Base-by-base conservation (phyloP, 306 rosid genomes). In the Myrica gale region DNA sequence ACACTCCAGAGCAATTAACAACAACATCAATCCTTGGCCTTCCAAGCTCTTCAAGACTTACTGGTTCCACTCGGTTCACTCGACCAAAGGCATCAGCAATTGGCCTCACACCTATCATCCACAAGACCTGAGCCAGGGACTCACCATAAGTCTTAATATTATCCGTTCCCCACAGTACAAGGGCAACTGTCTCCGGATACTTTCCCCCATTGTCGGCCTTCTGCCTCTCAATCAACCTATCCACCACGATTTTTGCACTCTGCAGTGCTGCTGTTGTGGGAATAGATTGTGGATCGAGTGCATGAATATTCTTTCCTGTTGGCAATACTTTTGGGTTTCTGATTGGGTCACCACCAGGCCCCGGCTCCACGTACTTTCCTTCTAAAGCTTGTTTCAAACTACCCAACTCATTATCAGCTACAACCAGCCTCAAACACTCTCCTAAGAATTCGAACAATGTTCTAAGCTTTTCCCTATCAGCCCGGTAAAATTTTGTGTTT, bases 341-440 rank as follows among this genome's bases (percentile, higher is more conserved):
- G 17, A 94, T 94, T 1, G 99, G 99, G 79, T 96, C 99, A 9
- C 99, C 99, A 58, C 99, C 99, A 16, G 99, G 99, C 41, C 99
- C 99, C 17, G 98, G 98, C 90, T 90, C 98, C 9, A 96, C 98
- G 68, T 70, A 96, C 61, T 96, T 90, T 51, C 99, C 99, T 81
- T 92, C 97, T 88, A 96, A 87, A 66, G 99, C 99, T 84, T 96
- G 99, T 82, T 90, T 96, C 83, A 96, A 72, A 76, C 99, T 92
- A 52, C 99, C 98, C 76, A 95, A 60, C 84, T 96, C 99, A 70
- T 96, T 96, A 78, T 96, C 92, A 19, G 93, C 95, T 61, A 96
- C 99, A 45, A 96, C 63, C 56, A 92, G 86, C 88, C 81, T 96
- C 89, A 96, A 81, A 82, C 99, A 96, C 44, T 88, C 96, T 70